Evolutionary conservation across 495 filamentous ascomycete species (phyloP).

Genomic region (Aspergillus steynii): DNA sequence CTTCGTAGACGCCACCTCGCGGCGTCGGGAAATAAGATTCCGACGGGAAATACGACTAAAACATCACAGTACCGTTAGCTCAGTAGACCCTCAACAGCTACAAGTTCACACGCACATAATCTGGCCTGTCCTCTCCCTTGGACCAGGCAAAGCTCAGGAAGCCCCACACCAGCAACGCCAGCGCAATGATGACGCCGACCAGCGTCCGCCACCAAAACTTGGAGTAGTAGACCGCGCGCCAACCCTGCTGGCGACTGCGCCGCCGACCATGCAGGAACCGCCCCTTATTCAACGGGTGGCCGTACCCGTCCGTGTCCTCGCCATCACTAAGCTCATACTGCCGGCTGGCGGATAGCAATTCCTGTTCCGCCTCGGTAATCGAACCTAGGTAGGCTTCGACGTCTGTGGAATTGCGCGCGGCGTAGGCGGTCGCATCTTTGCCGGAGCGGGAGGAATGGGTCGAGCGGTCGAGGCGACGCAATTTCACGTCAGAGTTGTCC

Average conservation of each 20-base stretch:
- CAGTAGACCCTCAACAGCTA: not conserved
- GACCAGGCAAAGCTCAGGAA: slow-evolving; percentile 20
- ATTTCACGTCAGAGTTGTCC: slow-evolving; percentile 9
- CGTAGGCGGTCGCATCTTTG: slow-evolving; percentile 15
- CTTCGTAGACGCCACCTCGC: slow-evolving; percentile 68
- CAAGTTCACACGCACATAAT: slow-evolving; percentile 8
- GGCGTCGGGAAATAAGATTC: slow-evolving; percentile 87
- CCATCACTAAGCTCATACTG: slow-evolving; percentile 22
- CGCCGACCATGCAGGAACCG: slow-evolving; percentile 4
- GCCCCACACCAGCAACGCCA: slow-evolving; percentile 22
- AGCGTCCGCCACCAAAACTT: slow-evolving; percentile 26
- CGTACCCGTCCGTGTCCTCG: slow-evolving; percentile 17
- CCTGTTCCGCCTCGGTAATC: slow-evolving; percentile 27
- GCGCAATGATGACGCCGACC: slow-evolving; percentile 20
- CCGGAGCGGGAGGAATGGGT: slow-evolving; percentile 3
- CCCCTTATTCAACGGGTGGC: slow-evolving; percentile 4
- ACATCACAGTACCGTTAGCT: slow-evolving; percentile 3
- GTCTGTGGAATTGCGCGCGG: slow-evolving; percentile 23
- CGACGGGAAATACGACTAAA: slow-evolving; percentile 33
- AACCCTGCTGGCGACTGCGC: slow-evolving; percentile 11
- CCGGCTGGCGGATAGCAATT: slow-evolving; percentile 23
- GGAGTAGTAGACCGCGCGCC: slow-evolving; percentile 22
- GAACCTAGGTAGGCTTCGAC: slow-evolving; percentile 26
- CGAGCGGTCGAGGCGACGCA: slow-evolving; percentile 14
- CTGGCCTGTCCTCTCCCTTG: slow-evolving; percentile 1